A percentile compares a stretch with the other conserved stretches of the same genome.
Conservation (phyloP, 2,329 filamentous ascomycete species). For the Ophiostoma sp. region DNA sequence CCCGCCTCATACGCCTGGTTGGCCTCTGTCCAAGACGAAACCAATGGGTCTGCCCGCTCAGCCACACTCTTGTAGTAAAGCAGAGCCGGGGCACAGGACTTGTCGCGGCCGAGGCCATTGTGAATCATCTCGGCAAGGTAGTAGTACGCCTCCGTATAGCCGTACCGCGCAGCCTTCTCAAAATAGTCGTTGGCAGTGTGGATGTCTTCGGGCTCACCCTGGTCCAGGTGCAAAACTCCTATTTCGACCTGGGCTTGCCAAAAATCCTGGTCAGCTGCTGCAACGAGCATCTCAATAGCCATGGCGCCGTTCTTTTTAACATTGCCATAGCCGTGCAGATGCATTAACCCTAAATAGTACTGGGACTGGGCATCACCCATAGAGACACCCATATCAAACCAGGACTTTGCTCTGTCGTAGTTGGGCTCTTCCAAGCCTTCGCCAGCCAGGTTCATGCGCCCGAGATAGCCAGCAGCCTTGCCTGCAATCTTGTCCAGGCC, state of each 20-base stretch:
- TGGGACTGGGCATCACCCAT: slow-evolving; percentile 78
- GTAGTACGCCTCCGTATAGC: slow-evolving; percentile 84
- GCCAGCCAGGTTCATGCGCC: slow-evolving; percentile 82
- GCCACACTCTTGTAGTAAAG: slow-evolving; percentile 78
- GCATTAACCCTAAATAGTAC: slow-evolving; percentile 77
- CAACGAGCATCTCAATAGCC: slow-evolving; percentile 70
- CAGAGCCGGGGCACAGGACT: slow-evolving; percentile 69
- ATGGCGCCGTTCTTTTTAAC: slow-evolving; percentile 59
- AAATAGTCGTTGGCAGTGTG: slow-evolving; percentile 77
- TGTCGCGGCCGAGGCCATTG: slow-evolving; percentile 72
- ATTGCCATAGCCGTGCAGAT: slow-evolving; percentile 65
- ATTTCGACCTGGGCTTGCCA: slow-evolving; percentile 76
- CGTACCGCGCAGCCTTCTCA: slow-evolving; percentile 74
- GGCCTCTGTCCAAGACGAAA: slow-evolving; percentile 75
- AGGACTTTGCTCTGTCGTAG: slow-evolving; percentile 67
- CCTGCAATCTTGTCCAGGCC: slow-evolving; percentile 72
- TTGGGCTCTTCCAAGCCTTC: slow-evolving; percentile 74
- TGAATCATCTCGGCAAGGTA: slow-evolving; percentile 85
- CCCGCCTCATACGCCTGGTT: slow-evolving; percentile 76
- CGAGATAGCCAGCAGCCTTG: slow-evolving; percentile 81
- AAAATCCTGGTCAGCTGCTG: slow-evolving; percentile 75
- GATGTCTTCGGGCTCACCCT: slow-evolving; percentile 66
- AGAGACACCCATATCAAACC: slow-evolving; percentile 74
- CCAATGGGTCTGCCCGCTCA: slow-evolving; percentile 64
- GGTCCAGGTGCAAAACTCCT: slow-evolving; percentile 78